phyloP scores from a whole-genome alignment of 768 basidiomycete genomes.

The Phylloporus arenicola region DNA sequence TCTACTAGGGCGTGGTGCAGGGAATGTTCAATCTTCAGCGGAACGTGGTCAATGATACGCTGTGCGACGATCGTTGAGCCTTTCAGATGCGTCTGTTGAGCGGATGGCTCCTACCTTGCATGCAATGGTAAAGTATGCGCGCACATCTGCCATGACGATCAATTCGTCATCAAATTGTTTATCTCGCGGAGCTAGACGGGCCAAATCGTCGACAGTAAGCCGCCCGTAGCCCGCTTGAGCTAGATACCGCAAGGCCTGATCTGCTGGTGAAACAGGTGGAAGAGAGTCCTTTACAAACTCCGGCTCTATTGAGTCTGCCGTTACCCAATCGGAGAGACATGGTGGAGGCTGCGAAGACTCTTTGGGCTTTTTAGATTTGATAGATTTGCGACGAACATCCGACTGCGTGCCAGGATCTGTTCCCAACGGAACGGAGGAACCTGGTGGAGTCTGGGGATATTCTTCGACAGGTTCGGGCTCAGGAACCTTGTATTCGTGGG shows the following conservation, averaged over 20 bases:
- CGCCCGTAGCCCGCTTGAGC: conserved; percentile 26
- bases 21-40: conserved; percentile 43
- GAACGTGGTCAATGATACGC: conserved; percentile 53
- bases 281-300: too few relatives aligned
- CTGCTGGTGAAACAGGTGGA: background rate
- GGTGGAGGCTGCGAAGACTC: too few relatives aligned
- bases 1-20: conserved; percentile 38
- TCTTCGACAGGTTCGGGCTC: too few relatives aligned
- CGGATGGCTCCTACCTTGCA: conserved; percentile 38
- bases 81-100: background rate
- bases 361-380: too few relatives aligned
- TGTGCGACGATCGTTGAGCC: conserved; percentile 15
- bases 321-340: too few relatives aligned
- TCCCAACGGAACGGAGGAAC: too few relatives aligned
- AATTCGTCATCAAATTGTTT: conserved; percentile 39
- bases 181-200: conserved; percentile 22
- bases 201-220: conserved; percentile 23
- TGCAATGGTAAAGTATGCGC: conserved; percentile 52
- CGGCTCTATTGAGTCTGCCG: too few relatives aligned
- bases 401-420: too few relatives aligned
- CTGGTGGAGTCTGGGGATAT: background rate
- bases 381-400: too few relatives aligned
- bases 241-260: conserved; percentile 22
- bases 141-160: conserved; percentile 48
- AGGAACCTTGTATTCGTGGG: background rate